Evolutionary conservation across 306 rosid genomes (phyloP), one percentile per base, ranked within the genome.

Genomic region (Senna tora): DNA sequence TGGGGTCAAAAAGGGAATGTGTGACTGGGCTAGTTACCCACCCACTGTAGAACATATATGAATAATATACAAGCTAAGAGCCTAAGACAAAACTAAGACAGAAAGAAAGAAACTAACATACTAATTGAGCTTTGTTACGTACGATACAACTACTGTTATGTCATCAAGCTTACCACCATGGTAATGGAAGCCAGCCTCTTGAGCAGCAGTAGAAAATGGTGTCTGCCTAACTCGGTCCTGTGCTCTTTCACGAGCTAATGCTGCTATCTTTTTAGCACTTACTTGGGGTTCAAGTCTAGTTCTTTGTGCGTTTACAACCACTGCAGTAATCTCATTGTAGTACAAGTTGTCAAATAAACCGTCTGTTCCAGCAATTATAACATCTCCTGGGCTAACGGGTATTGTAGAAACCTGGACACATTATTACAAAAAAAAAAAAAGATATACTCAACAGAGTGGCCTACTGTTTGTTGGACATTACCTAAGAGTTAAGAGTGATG

Each of bases 151-250:
- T 49, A 89, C 96, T 4, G 96, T 91, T 17, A 89, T 78, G 83
- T 91, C 99, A 45, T 95, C 99, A 69, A 91, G 96, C 81, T 95
- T 95, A 71, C 99, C 97, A 7, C 99, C 99, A 21, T 77, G 73
- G 73, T 80, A 91, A 49, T 86, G 89, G 85, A 73, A 89, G 30
- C 97, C 99, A 4, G 95, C 96, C 34, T 95, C 96, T 25, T 86
- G 96, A 72, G 97, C 96, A 38, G 96, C 96, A n/a, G 78, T 81
- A 33, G 96, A 83, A 69, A 95, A 95, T 30, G 96, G 99, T 15
- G 96, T 76, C 80, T 80, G 91, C 67, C 93, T 79, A 62, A 76
- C 86, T 69, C 57, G 82, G 84, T 95, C 96, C 6, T 38, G 69
- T 14, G 97, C 96, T 60, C 88, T 77, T 72, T 84, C 75, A 71